A percentile compares a stretch with the other conserved stretches of the same genome.
Conservation (phyloP, 2,329 filamentous ascomycete genomes). For the Alternaria consortialis region DNA sequence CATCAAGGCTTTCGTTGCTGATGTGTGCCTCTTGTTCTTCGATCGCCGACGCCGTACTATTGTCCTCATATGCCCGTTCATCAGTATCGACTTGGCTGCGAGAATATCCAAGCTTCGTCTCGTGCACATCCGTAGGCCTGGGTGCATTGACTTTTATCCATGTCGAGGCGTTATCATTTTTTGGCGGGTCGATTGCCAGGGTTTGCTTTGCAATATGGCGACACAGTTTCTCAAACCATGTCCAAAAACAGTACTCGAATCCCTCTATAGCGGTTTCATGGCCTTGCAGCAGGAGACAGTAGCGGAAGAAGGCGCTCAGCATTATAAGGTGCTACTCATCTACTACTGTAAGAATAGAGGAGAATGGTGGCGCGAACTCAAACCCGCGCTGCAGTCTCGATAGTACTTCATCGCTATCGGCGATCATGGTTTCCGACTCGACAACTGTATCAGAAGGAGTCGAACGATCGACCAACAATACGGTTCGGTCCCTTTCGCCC, state of each 20-base stretch:
- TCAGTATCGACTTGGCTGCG: neutral
- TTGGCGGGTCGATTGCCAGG: neutral
- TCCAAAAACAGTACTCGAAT: neutral
- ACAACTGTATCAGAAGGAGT: neutral
- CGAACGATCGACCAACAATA: neutral
- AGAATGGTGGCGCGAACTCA: neutral
- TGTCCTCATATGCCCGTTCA: neutral
- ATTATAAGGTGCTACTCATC: neutral
- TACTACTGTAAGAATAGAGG: neutral
- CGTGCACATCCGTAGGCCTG: too few relatives aligned
- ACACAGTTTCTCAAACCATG: neutral
- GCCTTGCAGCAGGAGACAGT: neutral
- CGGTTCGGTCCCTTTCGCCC: neutral
- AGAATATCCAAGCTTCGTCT: neutral
- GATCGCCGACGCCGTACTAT: neutral
- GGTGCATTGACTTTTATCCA: neutral
- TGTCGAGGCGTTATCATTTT: neutral
- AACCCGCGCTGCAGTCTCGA: neutral
- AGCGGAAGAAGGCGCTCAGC: neutral
- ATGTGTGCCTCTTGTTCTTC: neutral
- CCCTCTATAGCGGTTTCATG: neutral
- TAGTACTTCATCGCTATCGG: neutral
- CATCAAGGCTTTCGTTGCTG: fast-evolving
- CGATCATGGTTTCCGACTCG: neutral
- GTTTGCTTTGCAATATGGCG: neutral